Evolutionary conservation across 1,139 yeast species (phyloP), one percentile per base, ranked within the genome.

Genomic region (Hemisphaericaspora lyxosophila): DNA sequence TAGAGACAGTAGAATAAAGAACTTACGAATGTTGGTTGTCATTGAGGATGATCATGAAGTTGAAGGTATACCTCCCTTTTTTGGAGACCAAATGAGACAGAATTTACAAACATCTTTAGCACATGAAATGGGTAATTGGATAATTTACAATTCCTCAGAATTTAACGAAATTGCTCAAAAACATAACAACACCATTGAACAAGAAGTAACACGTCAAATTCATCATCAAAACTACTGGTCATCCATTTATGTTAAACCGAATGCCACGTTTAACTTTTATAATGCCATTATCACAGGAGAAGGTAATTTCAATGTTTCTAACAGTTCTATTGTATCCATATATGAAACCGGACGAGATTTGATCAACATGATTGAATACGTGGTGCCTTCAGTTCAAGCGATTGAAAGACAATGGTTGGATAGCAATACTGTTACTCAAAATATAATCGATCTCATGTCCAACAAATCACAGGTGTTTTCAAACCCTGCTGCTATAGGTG

Each of bases 151-250:
- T 46, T 36, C 58, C 47, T 55, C 59, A 34, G 56, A 58, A 46
- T 53, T 70, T 48, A 46, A 49, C 38, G 41, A 45, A n/a, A 47
- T 52, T 34, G 75, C 76, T n/a, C 48, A 49, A 0, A 44, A 48
- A 6, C 59, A 64, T 36, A 50, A 58, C 31, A 63, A 64, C 34
- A 57, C 64, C n/a, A 48, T 56, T 11, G 60, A 46, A 39, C 56
- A 54, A 31, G 73, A 64, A 47, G 47, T 72, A 16, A 38, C 37
- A 15, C 49, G 66, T 13, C 58, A 60, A 40, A 59, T 74, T 4
- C 75, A 73, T 50, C 73, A 69, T 42, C 77, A 73, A 47, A 32
- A 56, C 7, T 69, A 60, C 43, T 75, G 80, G 80, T 55, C 64
- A 2, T 61, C 73, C 2, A 53, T 75, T 22, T 64, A 65, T 42